Base-by-base conservation (phyloP, 2,329 filamentous ascomycete species). In the Volutella citrinella region DNA sequence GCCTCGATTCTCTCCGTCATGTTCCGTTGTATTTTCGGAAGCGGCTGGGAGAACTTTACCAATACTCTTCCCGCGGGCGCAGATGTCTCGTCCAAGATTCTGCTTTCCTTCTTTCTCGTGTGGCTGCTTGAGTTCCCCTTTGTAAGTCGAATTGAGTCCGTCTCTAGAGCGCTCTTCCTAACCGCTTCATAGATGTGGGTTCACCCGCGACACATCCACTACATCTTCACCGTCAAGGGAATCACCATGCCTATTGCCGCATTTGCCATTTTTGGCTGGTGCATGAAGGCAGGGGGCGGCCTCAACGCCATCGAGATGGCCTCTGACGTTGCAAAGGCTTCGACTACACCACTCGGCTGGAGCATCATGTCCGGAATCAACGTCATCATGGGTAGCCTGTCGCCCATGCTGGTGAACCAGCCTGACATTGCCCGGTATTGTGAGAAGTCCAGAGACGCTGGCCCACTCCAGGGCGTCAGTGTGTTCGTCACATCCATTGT, bases 101-200 rank as follows among this genome's bases (percentile, higher is more conserved):
- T 66, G n/a, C 39, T 64, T 3, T 49, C 52, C 13, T 65, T 65
- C 31, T 64, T 66, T 45, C 44, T 65, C 27, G 54, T 56, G 27
- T 66, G 63, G 63, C 28, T 63, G 7, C 34, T 63, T 14, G 55
- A 65, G 38, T 47, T 66, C 23, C 62, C 63, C 3, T 65, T 69
- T 36, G 48, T 54, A 34, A 33, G 51, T 34, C 11, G 3, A n/a
- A n/a, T n/a, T n/a, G n/a, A n/a, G n/a, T n/a, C n/a, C n/a, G n/a
- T n/a, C n/a, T n/a, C n/a, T n/a, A n/a, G n/a, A n/a, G n/a, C n/a
- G n/a, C n/a, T n/a, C n/a, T n/a, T n/a, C n/a, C n/a, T n/a, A n/a
- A n/a, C n/a, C n/a, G n/a, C n/a, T n/a, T n/a, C n/a, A 11, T 27
- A 51, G 47, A 55, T 57, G 23, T 56, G 55, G 30, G 48, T 65